Evolutionary conservation across 2,329 filamentous ascomycete genomes (phyloP), one percentile per base, ranked within the genome.

Genomic region (Sphaerulina vaccinii): DNA sequence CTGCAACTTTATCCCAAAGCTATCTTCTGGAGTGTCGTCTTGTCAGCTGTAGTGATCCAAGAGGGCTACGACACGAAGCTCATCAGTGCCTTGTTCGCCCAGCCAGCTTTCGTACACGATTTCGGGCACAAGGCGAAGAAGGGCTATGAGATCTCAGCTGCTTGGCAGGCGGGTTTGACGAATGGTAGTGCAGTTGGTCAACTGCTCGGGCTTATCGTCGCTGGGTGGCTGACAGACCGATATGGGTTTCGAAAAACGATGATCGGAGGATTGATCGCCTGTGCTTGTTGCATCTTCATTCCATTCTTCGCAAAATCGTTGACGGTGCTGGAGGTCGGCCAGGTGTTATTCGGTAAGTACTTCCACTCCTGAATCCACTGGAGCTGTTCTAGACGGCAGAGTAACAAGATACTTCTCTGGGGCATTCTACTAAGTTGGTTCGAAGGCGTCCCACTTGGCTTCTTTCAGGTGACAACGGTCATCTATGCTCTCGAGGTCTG

Each of bases 171-270:
- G 0, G 80, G 73, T 0, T 62, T 84, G 3, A 75, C 73, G 5
- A 81, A 81, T 51, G 81, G 79, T 21, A 78, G 78, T 46, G 75
- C 78, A 47, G 39, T 56, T 3, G 62, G 60, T 49, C 66, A 85
- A 63, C 82, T 88, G 46, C 76, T 87, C 51, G 85, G 85, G 13
- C 74, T 87, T 42, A 71, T 85, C 58, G 73, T 86, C 66, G 86
- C 86, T 63, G 85, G 85, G 36, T 82, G 76, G 67, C 68, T 85
- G 41, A 82, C 81, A 13, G 83, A 87, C 67, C 52, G 57, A 8
- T 62, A 56, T 37, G 66, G 66, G 4, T 64, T 59, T 23, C 55
- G 58, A 18, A 60, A 79, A 62, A 85, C 82, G 23, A 78, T 87
- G 55, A 79, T 87, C 51, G 71, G 61, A 16, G 81, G 79, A 24